phyloP scores from a whole-genome alignment of 192 early-diverging fungal genomes.

The Allomyces macrogynus region DNA sequence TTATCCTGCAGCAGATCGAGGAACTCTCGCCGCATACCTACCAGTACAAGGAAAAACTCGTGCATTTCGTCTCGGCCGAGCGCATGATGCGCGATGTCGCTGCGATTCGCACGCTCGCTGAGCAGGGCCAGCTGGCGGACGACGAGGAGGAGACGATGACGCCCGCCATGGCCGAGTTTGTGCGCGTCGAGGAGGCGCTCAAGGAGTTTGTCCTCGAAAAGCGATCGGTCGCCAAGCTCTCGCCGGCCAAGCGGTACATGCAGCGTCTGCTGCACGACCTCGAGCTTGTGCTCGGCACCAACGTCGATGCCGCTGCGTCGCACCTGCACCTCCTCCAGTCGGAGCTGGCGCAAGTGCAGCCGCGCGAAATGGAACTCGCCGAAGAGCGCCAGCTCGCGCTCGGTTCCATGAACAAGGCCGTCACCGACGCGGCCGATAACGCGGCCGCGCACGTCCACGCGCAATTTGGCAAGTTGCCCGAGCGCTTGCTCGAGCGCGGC shows the following conservation, averaged over 20 bases:
- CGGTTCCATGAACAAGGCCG: constrained; percentile 1
- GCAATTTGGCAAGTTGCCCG: not conserved
- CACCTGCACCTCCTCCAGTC: constrained; percentile 38
- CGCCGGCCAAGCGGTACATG: constrained; percentile 81
- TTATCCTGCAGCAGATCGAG: constrained; percentile 91
- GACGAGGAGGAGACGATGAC: constrained; percentile 6
- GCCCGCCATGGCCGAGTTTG: constrained; percentile 33
- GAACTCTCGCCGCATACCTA: constrained; percentile 86
- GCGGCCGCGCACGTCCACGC: constrained; percentile 12
- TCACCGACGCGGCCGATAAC: constrained; percentile 23
- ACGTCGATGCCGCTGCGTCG: constrained; percentile 33
- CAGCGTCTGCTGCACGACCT: constrained; percentile 69
- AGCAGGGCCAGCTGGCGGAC: constrained; percentile 8
- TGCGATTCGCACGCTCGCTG: constrained; percentile 5
- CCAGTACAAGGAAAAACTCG: constrained; percentile 69
- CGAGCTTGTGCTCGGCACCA: constrained; percentile 45
- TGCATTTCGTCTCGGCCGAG: constrained; percentile 83
- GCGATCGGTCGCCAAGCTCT: constrained; percentile 77
- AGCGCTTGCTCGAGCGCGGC: constrained; percentile 43
- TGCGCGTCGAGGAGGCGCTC: constrained; percentile 61
- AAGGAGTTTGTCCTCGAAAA: constrained; percentile 89
- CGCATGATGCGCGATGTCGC: not conserved
- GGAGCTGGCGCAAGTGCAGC: constrained; percentile 40
- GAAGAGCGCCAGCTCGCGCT: constrained; percentile 8
- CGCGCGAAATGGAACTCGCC: constrained; percentile 29